These are phyloP conservation scores for Apocynum venetum DNA, from an alignment of 257 asterid genomes.

Conservation along the genomic window DNA sequence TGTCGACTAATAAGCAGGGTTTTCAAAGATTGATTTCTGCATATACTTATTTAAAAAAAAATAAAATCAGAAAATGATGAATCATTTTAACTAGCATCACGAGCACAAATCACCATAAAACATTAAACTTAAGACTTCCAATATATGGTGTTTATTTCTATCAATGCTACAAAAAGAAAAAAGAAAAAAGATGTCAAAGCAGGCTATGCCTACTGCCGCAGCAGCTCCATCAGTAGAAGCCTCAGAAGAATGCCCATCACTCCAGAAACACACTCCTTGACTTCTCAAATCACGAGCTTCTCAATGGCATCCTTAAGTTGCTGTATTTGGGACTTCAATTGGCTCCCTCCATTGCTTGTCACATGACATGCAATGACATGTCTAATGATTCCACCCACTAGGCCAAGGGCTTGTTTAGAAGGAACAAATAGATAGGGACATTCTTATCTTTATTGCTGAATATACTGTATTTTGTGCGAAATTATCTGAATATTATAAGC, in stretches of 20 bases:
- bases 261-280: constrained; percentile 5
- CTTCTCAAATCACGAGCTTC: constrained; percentile 26
- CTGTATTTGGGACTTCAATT: constrained; percentile 73
- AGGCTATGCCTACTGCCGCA: not conserved
- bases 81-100: not conserved
- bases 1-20: not conserved
- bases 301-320: constrained; percentile 52
- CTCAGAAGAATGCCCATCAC: constrained; percentile 24
- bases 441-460: constrained; percentile 27
- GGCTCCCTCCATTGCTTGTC: constrained; percentile 77
- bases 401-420: constrained; percentile 68
- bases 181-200: not conserved
- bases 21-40: not conserved
- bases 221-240: constrained; percentile 12
- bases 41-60: too few species aligned
- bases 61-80: not conserved
- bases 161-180: not conserved
- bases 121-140: not conserved
- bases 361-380: constrained; percentile 79
- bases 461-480: not conserved
- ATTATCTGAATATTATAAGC: not conserved
- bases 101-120: not conserved
- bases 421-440: constrained; percentile 72
- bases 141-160: not conserved
- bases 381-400: constrained; percentile 81